Base-by-base conservation (phyloP, 352 stramenopile species). In the Phytophthora macrochlamydospora region DNA sequence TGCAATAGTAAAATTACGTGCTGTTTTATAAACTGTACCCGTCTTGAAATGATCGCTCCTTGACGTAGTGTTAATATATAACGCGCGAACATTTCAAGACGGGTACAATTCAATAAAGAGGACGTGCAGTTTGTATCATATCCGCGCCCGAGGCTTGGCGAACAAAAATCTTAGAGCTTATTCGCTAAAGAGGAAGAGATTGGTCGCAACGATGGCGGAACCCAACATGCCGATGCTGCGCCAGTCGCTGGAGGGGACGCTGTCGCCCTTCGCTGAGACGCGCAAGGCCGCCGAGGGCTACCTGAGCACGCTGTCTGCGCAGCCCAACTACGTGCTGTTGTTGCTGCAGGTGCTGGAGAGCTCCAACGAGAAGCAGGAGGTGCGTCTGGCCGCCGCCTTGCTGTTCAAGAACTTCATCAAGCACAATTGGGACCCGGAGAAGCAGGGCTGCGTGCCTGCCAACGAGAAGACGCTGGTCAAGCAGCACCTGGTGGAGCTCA, bases 321-420 rank as follows among this genome's bases (percentile, higher is more conserved):
- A 93, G 64, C 76, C 81, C 32, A 90, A 84, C 59, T 93, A 93
- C 61, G 81, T 92, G 32, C 59, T 95, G 31, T 50, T 82, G 61
- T 65, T 95, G 51, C 63, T 95, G 18, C 85, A 89, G 60, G 72
- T 94, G 61, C 78, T 95, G 14, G 85, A 93, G 67, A 91, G 67
- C 62, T 63, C 65, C 37, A 53, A 42, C 12, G 87, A 94, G 61
- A 73, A 77, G 48, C 73, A 79, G 30, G 83, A 91, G 14, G 82
- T 93, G 56, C 85, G 87, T 11, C 79, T 95, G 11, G 78, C 85
- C 38, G 83, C 85, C 3, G 85, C 86, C 59, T 57, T 96, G 61
- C 73, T 90, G 8, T 99, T 99, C 81, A 99, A 99, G 75, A 99
- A 99, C 84, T 89, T 98, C 51, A 91, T 99, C 62, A 99, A 99